Base-by-base conservation (phyloP, 139 green algal genomes). In the Tetradesmus obliquus region DNA sequence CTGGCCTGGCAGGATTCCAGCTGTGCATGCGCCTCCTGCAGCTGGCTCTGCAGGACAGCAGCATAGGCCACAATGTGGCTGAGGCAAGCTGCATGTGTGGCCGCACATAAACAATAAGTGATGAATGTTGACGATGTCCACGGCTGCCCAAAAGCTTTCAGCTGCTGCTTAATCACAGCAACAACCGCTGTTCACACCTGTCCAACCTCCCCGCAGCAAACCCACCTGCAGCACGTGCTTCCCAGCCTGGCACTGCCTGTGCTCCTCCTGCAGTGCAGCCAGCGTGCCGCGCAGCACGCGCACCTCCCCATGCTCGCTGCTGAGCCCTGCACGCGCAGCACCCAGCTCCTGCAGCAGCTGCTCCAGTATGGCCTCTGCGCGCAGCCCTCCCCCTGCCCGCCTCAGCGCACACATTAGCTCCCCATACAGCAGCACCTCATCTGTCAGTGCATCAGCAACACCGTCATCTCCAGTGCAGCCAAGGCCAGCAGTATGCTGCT, bases 291-390 rank as follows among this genome's bases (percentile, higher is more conserved):
- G 58, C 53, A 91, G 53, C 3, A 12, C 51, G 10, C 60, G 53
- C 15, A 22, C 22, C 72, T 91, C 87, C 53, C 55, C 53, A 13
- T 45, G 71, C 53, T 62, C 87, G 51, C 10, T 45, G 5, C 13
- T 32, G 17, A 72, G n/a, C 9, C n/a, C 55, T 45, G 87, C 87
- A 2, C 87, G 45, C 12, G 87, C n/a, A 10, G 55, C 72, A 55
- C 87, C 72, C 15, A 91, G 87, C 53, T 91, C 87, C 72, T 84
- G 72, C n/a, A 91, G 87, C 72, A 91, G 71, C 54, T 91, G 54
- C 71, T 85, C 71, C 20, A 91, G 72, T 1, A 91, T 91, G 5
- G 87, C 54, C 45, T 91, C 87, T 20, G 55, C 87, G 5, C 87
- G n/a, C 87, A 91, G 74, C 3, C 72, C 19, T 15, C 87, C 87